A percentile compares a stretch with the other conserved stretches of the same genome.
Conservation (phyloP, 2,329 filamentous ascomycete species). For the Cladosporium sp. region DNA sequence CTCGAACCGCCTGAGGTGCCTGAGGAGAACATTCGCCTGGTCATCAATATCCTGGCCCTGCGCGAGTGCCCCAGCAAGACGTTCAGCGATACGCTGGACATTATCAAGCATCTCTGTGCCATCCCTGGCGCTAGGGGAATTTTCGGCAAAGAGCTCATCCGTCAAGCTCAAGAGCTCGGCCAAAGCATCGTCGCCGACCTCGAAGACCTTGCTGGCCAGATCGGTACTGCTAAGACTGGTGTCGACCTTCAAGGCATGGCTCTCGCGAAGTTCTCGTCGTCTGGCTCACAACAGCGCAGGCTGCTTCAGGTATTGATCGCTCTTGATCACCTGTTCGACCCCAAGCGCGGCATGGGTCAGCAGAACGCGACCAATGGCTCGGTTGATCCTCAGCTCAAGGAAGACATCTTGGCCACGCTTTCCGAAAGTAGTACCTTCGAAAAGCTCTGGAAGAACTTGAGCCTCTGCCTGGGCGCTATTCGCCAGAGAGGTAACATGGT, state of each 20-base stretch:
- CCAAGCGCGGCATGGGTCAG: slow-evolving; percentile 54
- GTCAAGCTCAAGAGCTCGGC: slow-evolving; percentile 79
- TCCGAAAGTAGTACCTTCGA: slow-evolving; percentile 91
- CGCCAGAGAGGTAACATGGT: slow-evolving; percentile 91
- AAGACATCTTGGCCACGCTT: slow-evolving; percentile 78
- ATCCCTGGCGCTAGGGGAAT: slow-evolving; percentile 85
- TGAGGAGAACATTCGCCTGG: slow-evolving; percentile 80
- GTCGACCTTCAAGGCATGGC: slow-evolving; percentile 95
- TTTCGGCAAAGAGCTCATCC: slow-evolving; percentile 89
- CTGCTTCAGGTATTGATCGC: slow-evolving; percentile 87
- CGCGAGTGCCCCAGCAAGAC: slow-evolving; percentile 96
- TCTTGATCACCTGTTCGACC: slow-evolving; percentile 91
- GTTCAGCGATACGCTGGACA: slow-evolving; percentile 93
- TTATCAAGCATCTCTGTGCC: slow-evolving; percentile 95
- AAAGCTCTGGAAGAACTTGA: slow-evolving; percentile 86
- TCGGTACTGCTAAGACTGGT: slow-evolving; percentile 78
- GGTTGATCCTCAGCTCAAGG: slow-evolving; percentile 59
- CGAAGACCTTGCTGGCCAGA: slow-evolving; percentile 77
- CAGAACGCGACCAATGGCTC: slow-evolving; percentile 41
- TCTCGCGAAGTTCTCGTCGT: slow-evolving; percentile 89
- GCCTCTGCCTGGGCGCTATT: slow-evolving; percentile 81
- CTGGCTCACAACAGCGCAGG: slow-evolving; percentile 95
- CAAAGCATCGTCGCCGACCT: slow-evolving; percentile 81
- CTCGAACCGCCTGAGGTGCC: slow-evolving; percentile 81
- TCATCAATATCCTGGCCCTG: slow-evolving; percentile 95